phyloP scores from a whole-genome alignment of 148 eudicot genomes.

The Arbutus unedo region DNA sequence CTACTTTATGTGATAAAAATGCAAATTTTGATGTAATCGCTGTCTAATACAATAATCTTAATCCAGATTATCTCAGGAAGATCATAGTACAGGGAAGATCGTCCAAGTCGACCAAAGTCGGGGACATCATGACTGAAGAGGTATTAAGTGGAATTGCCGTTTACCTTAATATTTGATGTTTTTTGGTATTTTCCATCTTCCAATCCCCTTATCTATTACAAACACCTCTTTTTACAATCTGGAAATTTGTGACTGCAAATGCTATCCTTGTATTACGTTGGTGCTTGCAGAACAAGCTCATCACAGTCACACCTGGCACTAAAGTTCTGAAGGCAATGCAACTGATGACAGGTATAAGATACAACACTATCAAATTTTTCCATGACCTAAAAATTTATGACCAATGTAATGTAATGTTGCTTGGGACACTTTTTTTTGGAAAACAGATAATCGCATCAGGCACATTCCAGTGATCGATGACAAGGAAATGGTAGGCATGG shows the following conservation, averaged over 20 bases:
- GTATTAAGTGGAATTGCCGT: conserved; percentile 26
- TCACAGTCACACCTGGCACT: conserved; percentile 80
- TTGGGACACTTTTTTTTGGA: conserved; percentile 1
- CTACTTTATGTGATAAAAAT: background rate
- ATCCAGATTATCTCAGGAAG: conserved; percentile 93
- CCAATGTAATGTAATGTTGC: background rate
- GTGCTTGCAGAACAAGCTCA: conserved; percentile 86
- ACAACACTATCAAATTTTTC: background rate
- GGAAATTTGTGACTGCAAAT: background rate
- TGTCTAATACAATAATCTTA: conserved; percentile 6
- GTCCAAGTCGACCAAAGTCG: conserved; percentile 95
- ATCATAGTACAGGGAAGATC: conserved; percentile 99
- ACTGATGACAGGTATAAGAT: conserved; percentile 74
- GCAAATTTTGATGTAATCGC: background rate
- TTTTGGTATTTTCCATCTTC: background rate
- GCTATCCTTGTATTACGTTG: background rate
- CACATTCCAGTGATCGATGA: conserved; percentile 87
- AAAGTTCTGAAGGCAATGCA: conserved; percentile 95
- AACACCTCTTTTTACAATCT: background rate
- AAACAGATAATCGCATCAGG: conserved; percentile 90
- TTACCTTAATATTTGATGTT: too few species aligned
- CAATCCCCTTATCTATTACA: background rate
- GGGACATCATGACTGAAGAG: conserved; percentile 99
- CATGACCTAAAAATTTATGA: background rate
- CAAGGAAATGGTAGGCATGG: conserved; percentile 84